phyloP scores from a whole-genome alignment of 2,329 filamentous ascomycete species.

The Trichoderma sp. region DNA sequence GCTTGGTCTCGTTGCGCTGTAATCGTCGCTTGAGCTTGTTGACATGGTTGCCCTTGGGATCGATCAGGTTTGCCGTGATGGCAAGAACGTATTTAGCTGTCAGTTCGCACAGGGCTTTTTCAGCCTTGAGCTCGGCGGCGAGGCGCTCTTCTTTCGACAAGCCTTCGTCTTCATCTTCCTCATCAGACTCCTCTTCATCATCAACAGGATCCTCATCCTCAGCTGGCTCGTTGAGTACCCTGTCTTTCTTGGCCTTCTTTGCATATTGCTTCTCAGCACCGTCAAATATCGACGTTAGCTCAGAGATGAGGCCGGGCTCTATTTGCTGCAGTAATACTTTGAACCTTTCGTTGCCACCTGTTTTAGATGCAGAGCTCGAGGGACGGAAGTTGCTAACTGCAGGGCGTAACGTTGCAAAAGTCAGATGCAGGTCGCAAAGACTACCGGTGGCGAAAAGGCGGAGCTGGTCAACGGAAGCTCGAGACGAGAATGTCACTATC shows the following conservation, averaged over 20 bases:
- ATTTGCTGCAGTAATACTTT: slow-evolving; percentile 66
- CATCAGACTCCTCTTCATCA: slow-evolving; percentile 53
- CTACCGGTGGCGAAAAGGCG: slow-evolving; percentile 73
- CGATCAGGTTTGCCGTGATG: slow-evolving; percentile 73
- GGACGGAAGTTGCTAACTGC: slow-evolving; percentile 45
- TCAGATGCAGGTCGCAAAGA: slow-evolving; percentile 78
- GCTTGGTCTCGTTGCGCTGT: slow-evolving; percentile 73
- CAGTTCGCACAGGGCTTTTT: slow-evolving; percentile 83
- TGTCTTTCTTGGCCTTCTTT: slow-evolving; percentile 61
- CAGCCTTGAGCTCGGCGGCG: slow-evolving; percentile 70
- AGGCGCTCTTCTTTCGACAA: slow-evolving; percentile 60
- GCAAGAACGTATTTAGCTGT: slow-evolving; percentile 82
- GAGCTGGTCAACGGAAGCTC: slow-evolving; percentile 73
- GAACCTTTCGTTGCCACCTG: slow-evolving; percentile 34
- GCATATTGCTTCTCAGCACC: slow-evolving; percentile 75
- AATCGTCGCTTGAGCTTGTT: slow-evolving; percentile 71
- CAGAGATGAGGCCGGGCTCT: slow-evolving; percentile 60
- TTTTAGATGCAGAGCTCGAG: slow-evolving; percentile 29
- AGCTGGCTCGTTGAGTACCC: slow-evolving; percentile 60
- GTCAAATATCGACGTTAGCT: slow-evolving; percentile 76
- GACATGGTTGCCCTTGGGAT: slow-evolving; percentile 59
- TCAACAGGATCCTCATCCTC: slow-evolving; percentile 74
- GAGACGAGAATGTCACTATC: slow-evolving; percentile 67
- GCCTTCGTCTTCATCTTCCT: slow-evolving; percentile 57
- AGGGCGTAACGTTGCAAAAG: slow-evolving; percentile 72